Evolutionary conservation across 2,329 filamentous ascomycete species (phyloP).

Genomic region (Fusarium sp.): DNA sequence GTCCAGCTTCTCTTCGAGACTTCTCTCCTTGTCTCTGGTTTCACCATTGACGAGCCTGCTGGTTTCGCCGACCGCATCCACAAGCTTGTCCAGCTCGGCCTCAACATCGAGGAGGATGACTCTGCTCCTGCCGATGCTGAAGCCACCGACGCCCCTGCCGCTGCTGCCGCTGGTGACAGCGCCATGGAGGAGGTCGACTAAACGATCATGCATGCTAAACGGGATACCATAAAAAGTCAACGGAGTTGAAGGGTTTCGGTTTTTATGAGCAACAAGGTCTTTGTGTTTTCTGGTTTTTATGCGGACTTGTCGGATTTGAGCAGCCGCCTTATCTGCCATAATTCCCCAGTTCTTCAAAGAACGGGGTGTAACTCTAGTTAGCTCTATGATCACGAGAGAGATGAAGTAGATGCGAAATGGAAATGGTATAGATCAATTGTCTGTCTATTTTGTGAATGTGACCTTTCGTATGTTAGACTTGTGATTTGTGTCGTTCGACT

Average conservation of each 20-base stretch:
- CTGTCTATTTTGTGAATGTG: background rate
- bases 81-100: constrained; percentile 97
- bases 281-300: constrained; percentile 52
- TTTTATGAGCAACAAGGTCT: constrained; percentile 52
- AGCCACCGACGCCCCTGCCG: constrained; percentile 67
- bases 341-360: constrained; percentile 49
- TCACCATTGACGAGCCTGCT: constrained; percentile 99
- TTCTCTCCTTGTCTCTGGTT: constrained; percentile 96
- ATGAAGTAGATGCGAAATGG: constrained; percentile 56
- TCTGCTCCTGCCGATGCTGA: constrained; percentile 71
- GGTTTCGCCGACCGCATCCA: constrained; percentile 99
- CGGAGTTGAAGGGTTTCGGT: constrained; percentile 57
- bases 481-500: too few species aligned
- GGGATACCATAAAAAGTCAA: constrained; percentile 58
- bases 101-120: constrained; percentile 97
- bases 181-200: constrained; percentile 99
- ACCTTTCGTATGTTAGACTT: background rate
- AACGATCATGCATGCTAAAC: constrained; percentile 51
- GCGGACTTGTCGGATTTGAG: constrained; percentile 43
- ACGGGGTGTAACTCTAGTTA: constrained; percentile 57
- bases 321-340: constrained; percentile 51
- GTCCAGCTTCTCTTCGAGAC: constrained; percentile 99
- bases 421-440: constrained; percentile 48
- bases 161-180: constrained; percentile 79
- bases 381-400: constrained; percentile 57